Evolutionary conservation across 2,329 filamentous ascomycete genomes (phyloP), one percentile per base, ranked within the genome.

Genomic region (Passalora sequoiae): DNA sequence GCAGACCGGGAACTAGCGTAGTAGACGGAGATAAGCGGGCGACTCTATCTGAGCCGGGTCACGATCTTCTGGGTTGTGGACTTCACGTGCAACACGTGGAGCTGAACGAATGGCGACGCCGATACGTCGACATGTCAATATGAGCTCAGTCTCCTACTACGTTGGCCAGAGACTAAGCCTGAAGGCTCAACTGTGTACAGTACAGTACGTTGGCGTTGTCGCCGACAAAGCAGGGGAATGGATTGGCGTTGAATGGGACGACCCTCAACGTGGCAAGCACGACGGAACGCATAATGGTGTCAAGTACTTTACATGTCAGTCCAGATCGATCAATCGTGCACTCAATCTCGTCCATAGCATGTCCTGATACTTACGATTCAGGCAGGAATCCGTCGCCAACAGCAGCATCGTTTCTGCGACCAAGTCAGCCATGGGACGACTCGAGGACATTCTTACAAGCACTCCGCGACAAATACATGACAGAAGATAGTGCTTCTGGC

Each of bases 231-330:
- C 77, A 31, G 86, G 88, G 37, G 72, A 76, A 50, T 97, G 91
- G 89, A 76, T 97, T 24, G 92, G 92, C 35, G 87, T 97, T 36
- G 92, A 98, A 75, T 98, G 92, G 92, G 91, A 97, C 67, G 86
- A 96, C 64, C 71, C 81, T 44, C 75, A 73, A 27, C 77, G 89
- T 58, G 92, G 92, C 49, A 97, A 96, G 71, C 89, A 98, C 67
- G 79, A 91, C 59, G 92, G 92, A 46, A 81, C 83, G 48, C 81
- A 94, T 66, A 81, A 84, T 51, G 87, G 84, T 47, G 73, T 77
- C 49, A 80, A 78, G 49, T 95, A 96, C 63, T 97, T 97, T 60
- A 70, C 75, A 56, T 95, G 91, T 91, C 77, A 61, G 70, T 49
- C 2, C 6, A 9, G 1, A 15, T 22, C 30, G 21, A 29, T 44